These are phyloP conservation scores for Podila epicladia DNA, from an alignment of 192 early-diverging fungal species.

Conservation along the genomic window DNA sequence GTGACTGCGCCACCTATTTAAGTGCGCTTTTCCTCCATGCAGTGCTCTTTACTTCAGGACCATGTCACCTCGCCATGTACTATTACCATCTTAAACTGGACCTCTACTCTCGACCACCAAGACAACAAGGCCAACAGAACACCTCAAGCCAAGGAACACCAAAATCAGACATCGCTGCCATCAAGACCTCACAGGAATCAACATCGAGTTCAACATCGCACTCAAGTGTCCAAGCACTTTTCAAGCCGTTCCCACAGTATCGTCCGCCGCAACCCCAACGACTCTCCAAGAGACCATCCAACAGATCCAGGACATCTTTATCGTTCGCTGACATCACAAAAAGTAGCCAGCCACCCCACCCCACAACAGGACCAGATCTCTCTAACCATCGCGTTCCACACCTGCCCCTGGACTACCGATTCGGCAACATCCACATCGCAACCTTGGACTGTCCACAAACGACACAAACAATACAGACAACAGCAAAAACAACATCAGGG, in stretches of 20 bases:
- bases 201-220: background rate
- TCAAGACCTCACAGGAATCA: background rate
- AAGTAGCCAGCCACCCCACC: background rate
- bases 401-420: constrained; percentile 19
- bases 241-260: constrained; percentile 24
- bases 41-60: constrained; percentile 4
- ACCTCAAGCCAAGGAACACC: background rate
- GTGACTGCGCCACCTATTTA: constrained; percentile 4
- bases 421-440: constrained; percentile 21
- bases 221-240: constrained; percentile 9
- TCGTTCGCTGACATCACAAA: background rate
- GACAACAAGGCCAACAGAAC: background rate
- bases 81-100: constrained; percentile 55
- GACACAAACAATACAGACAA: background rate
- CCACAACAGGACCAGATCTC: background rate
- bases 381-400: background rate
- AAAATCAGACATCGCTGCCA: background rate
- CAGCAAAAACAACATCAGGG: background rate
- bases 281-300: background rate
- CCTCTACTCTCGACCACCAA: constrained; percentile 19
- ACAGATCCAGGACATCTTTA: background rate
- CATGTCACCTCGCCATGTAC: constrained; percentile 42
- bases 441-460: constrained; percentile 11
- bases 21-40: background rate
- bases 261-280: background rate